Conservation (phyloP, 2,329 filamentous ascomycete species). For the Hymenoscyphus fraxineus region DNA sequence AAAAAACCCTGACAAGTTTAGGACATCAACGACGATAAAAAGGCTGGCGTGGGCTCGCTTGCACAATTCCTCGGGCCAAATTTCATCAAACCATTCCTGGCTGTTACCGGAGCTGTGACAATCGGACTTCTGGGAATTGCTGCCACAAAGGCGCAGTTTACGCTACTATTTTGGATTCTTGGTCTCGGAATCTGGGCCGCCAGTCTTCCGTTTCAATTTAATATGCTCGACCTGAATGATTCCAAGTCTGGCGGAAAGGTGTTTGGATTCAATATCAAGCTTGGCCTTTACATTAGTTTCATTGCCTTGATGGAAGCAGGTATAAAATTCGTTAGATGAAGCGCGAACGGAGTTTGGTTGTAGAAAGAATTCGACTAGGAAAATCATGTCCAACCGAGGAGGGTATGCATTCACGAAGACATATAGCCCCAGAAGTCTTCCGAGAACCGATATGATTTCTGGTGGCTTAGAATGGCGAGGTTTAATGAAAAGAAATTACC, state of each 20-base stretch:
- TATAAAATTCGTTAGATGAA: neutral
- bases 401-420: no score
- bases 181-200: constrained; percentile 6
- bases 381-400: no score
- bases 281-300: constrained; percentile 5
- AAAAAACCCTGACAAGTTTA: neutral
- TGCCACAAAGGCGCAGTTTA: neutral
- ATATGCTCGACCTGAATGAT: neutral
- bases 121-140: constrained; percentile 1
- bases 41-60: constrained; percentile 4
- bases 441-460: no score
- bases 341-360: neutral
- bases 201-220: constrained; percentile 3
- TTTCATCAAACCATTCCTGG: constrained; percentile 1
- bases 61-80: constrained; percentile 2
- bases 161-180: constrained; percentile 8
- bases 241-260: constrained; percentile 2
- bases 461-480: no score
- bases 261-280: constrained; percentile 4
- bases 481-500: no score
- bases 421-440: no score
- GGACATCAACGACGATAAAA: constrained; percentile 7
- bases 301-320: constrained; percentile 2
- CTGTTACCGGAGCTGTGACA: neutral
- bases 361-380: neutral